A percentile compares a stretch with the other conserved stretches of the same genome.
Conservation (phyloP, 177 flowering plant species). For the Vitis hybrid region DNA sequence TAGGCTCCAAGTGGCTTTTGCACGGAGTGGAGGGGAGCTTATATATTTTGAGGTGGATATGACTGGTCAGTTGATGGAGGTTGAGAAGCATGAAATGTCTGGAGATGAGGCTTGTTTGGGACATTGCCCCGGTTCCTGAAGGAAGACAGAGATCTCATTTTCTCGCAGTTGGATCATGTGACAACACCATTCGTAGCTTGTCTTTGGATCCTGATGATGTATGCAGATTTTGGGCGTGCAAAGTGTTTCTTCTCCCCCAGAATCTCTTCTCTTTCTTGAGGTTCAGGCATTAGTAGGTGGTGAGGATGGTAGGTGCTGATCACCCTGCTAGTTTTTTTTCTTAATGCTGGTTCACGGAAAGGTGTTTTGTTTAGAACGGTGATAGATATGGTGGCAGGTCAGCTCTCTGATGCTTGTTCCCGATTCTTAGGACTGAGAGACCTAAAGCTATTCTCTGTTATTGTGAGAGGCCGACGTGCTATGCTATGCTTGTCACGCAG, state of each 20-base stretch:
- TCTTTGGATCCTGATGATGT: constrained; percentile 96
- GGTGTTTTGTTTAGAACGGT: constrained; percentile 94
- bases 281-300: constrained; percentile 93
- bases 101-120: constrained; percentile 96
- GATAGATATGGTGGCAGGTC: constrained; percentile 98
- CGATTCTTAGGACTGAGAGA: constrained; percentile 90
- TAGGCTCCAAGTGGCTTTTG: constrained; percentile 93
- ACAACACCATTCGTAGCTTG: constrained; percentile 86
- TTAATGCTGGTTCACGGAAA: constrained; percentile 89
- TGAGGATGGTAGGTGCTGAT: constrained; percentile 98
- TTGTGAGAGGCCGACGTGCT: constrained; percentile 80
- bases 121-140: constrained; percentile 97
- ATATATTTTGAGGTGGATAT: constrained; percentile 95
- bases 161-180: constrained; percentile 97
- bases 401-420: constrained; percentile 94
- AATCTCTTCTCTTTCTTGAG: constrained; percentile 96
- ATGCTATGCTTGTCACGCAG: constrained; percentile 97
- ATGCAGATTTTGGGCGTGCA: constrained; percentile 92
- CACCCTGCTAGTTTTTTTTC: constrained; percentile 95
- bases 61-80: constrained; percentile 95
- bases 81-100: constrained; percentile 96
- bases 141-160: constrained; percentile 97
- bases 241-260: constrained; percentile 93
- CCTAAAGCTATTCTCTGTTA: constrained; percentile 84
- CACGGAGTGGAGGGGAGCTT: constrained; percentile 96